These are phyloP conservation scores for Leishmania arabica DNA, from an alignment of 208 protist genomes.

Conservation along the genomic window DNA sequence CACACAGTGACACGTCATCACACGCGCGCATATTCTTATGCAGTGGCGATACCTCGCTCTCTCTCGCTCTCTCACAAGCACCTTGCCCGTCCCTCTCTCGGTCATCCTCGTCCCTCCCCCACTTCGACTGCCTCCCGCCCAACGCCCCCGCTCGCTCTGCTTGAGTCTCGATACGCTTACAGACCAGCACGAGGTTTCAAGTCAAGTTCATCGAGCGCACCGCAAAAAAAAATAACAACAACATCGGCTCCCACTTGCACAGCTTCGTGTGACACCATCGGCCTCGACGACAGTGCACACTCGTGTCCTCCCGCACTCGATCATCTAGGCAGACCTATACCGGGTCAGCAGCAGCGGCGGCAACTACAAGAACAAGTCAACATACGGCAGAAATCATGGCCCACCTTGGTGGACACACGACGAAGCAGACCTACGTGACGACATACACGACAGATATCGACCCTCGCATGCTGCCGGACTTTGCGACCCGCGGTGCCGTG, in stretches of 20 bases:
- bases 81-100: neutral
- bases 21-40: neutral
- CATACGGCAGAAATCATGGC: neutral
- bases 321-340: neutral
- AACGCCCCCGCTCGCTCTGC: neutral
- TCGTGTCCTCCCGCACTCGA: neutral
- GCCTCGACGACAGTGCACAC: neutral
- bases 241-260: neutral
- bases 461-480: constrained; percentile 41
- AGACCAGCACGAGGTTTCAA: neutral
- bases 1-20: neutral
- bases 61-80: neutral
- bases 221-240: neutral
- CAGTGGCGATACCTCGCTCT: neutral
- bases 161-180: neutral
- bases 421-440: constrained; percentile 45
- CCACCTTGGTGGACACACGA: constrained; percentile 21
- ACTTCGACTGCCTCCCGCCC: neutral
- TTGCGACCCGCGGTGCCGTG: constrained; percentile 28
- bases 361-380: too few species aligned
- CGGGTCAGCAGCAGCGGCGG: neutral
- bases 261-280: neutral
- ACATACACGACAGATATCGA: constrained; percentile 41
- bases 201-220: neutral
- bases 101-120: neutral